These are phyloP conservation scores for Corchorus olitorius DNA, from an alignment of 345 rosid genomes.

Conservation along the genomic window DNA sequence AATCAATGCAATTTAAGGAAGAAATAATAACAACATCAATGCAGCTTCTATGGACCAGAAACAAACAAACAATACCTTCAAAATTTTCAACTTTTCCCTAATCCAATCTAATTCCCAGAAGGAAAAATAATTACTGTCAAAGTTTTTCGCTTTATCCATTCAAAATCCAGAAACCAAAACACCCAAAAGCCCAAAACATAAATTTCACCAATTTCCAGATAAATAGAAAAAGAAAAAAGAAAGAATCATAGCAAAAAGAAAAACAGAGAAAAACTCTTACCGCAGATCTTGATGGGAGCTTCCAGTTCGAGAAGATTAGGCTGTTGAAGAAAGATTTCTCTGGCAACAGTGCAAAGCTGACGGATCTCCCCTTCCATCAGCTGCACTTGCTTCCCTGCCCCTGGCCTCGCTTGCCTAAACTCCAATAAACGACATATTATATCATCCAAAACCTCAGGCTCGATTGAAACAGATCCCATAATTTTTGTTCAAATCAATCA, in stretches of 20 bases:
- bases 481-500: neutral
- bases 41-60: neutral
- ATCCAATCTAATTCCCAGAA: neutral
- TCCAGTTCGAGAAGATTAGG: conserved; percentile 89
- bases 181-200: neutral
- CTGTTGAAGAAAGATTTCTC: conserved; percentile 79
- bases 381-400: conserved; percentile 75
- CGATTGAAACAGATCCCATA: conserved; percentile 45
- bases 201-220: neutral
- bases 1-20: neutral
- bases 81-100: neutral
- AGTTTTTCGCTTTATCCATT: neutral
- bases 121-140: conserved; percentile 4
- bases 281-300: conserved; percentile 97
- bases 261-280: conserved; percentile 29
- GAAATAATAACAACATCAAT: conserved; percentile 11
- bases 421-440: conserved; percentile 70
- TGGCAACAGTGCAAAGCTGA: conserved; percentile 64
- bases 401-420: conserved; percentile 60
- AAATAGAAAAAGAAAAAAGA: neutral
- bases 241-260: neutral
- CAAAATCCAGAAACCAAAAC: neutral
- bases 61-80: neutral
- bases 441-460: conserved; percentile 65
- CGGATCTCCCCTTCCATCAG: conserved; percentile 88